Base-by-base conservation (phyloP, 768 basidiomycete species). In the Suillus weaverae region DNA sequence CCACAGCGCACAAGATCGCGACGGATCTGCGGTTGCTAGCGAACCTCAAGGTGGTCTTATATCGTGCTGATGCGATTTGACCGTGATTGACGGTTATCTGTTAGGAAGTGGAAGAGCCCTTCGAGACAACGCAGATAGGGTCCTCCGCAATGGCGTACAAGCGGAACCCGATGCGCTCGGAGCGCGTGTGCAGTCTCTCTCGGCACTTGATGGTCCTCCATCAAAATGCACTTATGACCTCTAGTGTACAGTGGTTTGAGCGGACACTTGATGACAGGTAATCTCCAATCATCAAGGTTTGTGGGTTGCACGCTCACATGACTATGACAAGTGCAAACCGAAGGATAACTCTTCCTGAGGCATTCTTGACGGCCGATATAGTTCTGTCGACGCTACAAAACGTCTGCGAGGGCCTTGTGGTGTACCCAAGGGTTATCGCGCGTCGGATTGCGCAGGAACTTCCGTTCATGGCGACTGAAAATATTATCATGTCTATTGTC, bases 391-490 rank as follows among this genome's bases (percentile, higher is more conserved):
- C 95, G 26, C 83, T 99, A 30, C 95, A 97, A 74, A 99, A 99
- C 76, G 90, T 99, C 71, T 92, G 92, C 3, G 97, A 99, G 78
- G 97, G 97, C 0, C 85, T 99, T n/a, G 95, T 99, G n/a, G 96
- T 99, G 62, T 99, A 99, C 77, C 97, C 97, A 11, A 90, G 87
- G 75, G 97, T 99, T 66, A 99, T 99, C 68, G 93, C 85, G 11
- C 87, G 95, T 48, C 89, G 94, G 43, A 96, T 99, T 76, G 77
- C 88, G 3, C 94, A 98, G 76, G 97, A 99, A 76, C 84, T 99
- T 39, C 97, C 97, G 1, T 99, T 99, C 85, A 99, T 99, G 97
- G 95, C 97, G 5, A 99, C 97, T 2, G 97, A 99, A 78, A 99
- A 99, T 77, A 85, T 99, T 78, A 99, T 99, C 79, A 99, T 99